Evolutionary conservation across 176 grass and related monocot genomes (phyloP).

Genomic region (Triticum aestivum): IWGSC_CS_RefSeq_v2.1 NC_057796.1:32372197-32372696

Average conservation of each 20-base stretch:
- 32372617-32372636: constrained; percentile 81
- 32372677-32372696: constrained; percentile 8
- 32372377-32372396: background rate
- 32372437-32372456: background rate
- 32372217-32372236: too few species aligned
- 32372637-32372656: constrained; percentile 89
- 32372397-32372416: constrained; percentile 10
- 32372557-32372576: constrained; percentile 76
- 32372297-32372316: too few species aligned
- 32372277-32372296: too few species aligned
- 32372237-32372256: too few species aligned
- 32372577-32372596: constrained; percentile 85
- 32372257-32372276: too few species aligned
- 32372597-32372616: constrained; percentile 79
- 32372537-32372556: constrained; percentile 19
- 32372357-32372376: background rate
- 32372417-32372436: background rate
- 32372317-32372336: too few species aligned
- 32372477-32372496: background rate
- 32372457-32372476: background rate
- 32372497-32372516: background rate
- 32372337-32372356: background rate
- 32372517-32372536: constrained; percentile 21
- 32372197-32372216: too few species aligned
- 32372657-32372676: constrained; percentile 34